These are phyloP conservation scores for Rhypophila decipiens DNA, from an alignment of 495 filamentous ascomycete species.

Conservation along the genomic window DNA sequence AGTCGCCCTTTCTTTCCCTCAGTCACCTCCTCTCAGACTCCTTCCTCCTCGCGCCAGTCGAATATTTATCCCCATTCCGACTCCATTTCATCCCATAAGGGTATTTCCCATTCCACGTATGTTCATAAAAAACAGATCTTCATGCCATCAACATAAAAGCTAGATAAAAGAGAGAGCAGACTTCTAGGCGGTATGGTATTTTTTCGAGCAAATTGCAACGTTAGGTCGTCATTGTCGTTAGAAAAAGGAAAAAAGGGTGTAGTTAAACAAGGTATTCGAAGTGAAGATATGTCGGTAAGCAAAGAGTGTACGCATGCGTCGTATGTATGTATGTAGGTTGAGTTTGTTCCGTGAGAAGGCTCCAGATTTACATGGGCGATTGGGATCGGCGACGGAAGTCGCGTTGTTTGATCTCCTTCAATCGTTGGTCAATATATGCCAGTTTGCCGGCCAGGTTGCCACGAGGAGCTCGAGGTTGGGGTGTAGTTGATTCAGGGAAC, in stretches of 20 bases:
- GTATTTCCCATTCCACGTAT: background rate
- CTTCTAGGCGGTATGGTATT: background rate
- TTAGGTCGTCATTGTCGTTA: background rate
- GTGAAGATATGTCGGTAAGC: background rate
- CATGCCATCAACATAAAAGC: background rate
- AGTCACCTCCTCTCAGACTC: background rate
- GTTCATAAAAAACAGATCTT: background rate
- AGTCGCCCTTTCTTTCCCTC: too few relatives aligned
- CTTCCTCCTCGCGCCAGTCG: background rate
- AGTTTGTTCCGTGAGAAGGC: background rate
- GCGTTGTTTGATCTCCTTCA: conserved; percentile 43
- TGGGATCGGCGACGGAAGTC: conserved; percentile 29
- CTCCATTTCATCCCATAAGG: background rate
- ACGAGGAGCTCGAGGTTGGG: conserved; percentile 27
- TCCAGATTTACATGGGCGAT: conserved; percentile 31
- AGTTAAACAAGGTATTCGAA: conserved; percentile 9
- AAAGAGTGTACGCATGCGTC: background rate
- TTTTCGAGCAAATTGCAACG: background rate
- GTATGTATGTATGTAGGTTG: too few relatives aligned
- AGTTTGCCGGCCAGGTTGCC: conserved; percentile 38
- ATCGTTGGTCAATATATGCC: conserved; percentile 44
- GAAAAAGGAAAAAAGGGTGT: background rate
- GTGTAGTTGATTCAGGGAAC: conserved; percentile 17
- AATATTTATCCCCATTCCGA: background rate
- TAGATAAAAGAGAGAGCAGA: background rate